Evolutionary conservation across 768 basidiomycete genomes (phyloP).

Genomic region (Psilocybe sp.): DNA sequence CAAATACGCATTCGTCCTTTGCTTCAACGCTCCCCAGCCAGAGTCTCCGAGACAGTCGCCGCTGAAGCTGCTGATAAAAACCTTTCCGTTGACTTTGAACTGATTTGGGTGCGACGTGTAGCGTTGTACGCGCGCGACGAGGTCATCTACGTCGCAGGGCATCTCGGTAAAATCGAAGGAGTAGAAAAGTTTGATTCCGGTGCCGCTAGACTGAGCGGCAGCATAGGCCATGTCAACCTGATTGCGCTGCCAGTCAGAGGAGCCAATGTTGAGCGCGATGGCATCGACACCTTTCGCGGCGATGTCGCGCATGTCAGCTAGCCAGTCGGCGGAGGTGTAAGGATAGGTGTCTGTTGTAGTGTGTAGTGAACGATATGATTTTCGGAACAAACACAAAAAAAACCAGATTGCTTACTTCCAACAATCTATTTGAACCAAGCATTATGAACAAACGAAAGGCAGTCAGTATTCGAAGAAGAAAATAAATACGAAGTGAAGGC

Average conservation of each 20-base stretch:
- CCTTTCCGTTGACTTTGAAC: slow-evolving; percentile 49
- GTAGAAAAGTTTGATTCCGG: slow-evolving; percentile 51
- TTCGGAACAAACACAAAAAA: neutral
- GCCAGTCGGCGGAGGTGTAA: slow-evolving; percentile 38
- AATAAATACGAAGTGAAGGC: no score
- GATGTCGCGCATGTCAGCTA: slow-evolving; percentile 38
- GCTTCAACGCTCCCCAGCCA: slow-evolving; percentile 46
- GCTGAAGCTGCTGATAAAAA: slow-evolving; percentile 59
- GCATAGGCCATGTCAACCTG: slow-evolving; percentile 49
- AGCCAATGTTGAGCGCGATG: slow-evolving; percentile 62
- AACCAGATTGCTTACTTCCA: slow-evolving; percentile 34
- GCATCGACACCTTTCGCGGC: slow-evolving; percentile 48
- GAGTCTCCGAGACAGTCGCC: slow-evolving; percentile 58
- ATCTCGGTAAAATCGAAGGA: slow-evolving; percentile 57
- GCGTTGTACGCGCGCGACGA: slow-evolving; percentile 41
- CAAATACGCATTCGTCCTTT: slow-evolving; percentile 40
- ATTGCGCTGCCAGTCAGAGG: slow-evolving; percentile 46
- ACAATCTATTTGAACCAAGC: slow-evolving; percentile 31
- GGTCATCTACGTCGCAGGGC: slow-evolving; percentile 39
- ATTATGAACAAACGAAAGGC: no score
- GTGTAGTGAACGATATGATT: neutral
- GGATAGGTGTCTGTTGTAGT: slow-evolving; percentile 37
- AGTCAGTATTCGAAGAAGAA: no score
- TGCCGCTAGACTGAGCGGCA: slow-evolving; percentile 40
- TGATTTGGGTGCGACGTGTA: slow-evolving; percentile 53